Evolutionary conservation across 345 rosid genomes (phyloP), one percentile per base, ranked within the genome.

Genomic region (Ailanthus altissimus): DNA sequence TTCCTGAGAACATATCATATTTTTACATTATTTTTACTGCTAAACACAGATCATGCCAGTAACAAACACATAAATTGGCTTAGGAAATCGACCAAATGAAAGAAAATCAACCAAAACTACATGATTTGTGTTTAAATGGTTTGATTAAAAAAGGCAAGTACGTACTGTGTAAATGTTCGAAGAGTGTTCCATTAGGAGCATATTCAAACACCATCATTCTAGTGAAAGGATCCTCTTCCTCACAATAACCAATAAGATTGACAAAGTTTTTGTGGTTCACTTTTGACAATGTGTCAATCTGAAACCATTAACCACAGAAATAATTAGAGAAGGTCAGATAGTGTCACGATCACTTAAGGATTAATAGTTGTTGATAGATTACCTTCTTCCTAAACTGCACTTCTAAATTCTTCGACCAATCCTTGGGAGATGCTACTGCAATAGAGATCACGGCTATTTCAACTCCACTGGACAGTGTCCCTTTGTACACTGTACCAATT

Each of bases 141-240:
- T 21, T 45, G 54, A 46, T 49, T 45, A 15, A 28, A 54, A 62
- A 5, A 26, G 40, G 49, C 14, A 62, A 18, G 45, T 70, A 80
- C 94, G 89, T 75, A 96, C 99, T 56, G 77, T 96, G 98, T 85
- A 96, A 74, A 86, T 96, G 98, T 79, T 96, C 98, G 40, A 86
- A 92, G 61, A 96, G 93, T 49, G 98, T 92, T 58, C 99, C 99
- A 73, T 93, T 92, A 36, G 99, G 97, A 83, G 97, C 93, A 74
- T 96, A 96, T 67, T 96, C 99, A 78, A 96, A 96, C 85, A 93
- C 97, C 97, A 95, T 84, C 92, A 91, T 92, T 85, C 99, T 93
- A 1, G 99, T 92, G 84, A 95, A 92, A 79, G 97, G 97, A 64
- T 87, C 86, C 12, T 86, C 84, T 77, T 96, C 97, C 85, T 92